Evolutionary conservation across 306 rosid genomes (phyloP), one percentile per base, ranked within the genome.

Genomic region (Pueraria montana): DNA sequence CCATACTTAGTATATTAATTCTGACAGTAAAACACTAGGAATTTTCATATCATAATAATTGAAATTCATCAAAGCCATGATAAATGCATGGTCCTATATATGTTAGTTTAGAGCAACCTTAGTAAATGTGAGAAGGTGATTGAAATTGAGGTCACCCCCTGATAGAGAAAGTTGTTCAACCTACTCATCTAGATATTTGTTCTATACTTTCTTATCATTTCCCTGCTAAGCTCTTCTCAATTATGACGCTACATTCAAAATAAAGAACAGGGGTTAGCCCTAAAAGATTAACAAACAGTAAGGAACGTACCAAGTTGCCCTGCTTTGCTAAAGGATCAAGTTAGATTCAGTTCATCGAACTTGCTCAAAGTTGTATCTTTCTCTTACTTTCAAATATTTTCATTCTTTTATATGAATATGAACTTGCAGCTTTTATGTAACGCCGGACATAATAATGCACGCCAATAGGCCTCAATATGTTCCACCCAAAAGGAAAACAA

Each of bases 51-150:
- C 11, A 42, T 16, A 3, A 42, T 42, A 42, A 42, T 9, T 6
- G 11, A 42, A 42, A 42, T 1, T 43, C 49, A 43, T 43, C 49
- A 43, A 43, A 43, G 13, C 49, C 49, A 43, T 43, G 46, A 43
- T 43, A 77, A 77, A 45, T 77, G 81, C 81, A 63, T 46, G 72
- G 20, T 27, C 30, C 72, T n/a, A n/a, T n/a, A n/a, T 56, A 3
- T 17, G 13, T 61, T 42, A 61, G 43, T 43, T 59, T 42, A 61
- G 61, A 10, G 30, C 32, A 10, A 14, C 7, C n/a, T 45, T 26
- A 76, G 32, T 27, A 27, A 27, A 27, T 27, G 32, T 27, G 32
- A n/a, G n/a, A n/a, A 27, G 32, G 32, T 27, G 48, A 59, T 76
- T 76, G 59, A 61, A 76, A 55, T 20, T 55, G 16, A 43, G 18